Percentiles rank a stretch among this genome's conserved stretches.
phyloP scores from a whole-genome alignment of 2,329 filamentous ascomycete genomes.

The Leptographium flavum region DNA sequence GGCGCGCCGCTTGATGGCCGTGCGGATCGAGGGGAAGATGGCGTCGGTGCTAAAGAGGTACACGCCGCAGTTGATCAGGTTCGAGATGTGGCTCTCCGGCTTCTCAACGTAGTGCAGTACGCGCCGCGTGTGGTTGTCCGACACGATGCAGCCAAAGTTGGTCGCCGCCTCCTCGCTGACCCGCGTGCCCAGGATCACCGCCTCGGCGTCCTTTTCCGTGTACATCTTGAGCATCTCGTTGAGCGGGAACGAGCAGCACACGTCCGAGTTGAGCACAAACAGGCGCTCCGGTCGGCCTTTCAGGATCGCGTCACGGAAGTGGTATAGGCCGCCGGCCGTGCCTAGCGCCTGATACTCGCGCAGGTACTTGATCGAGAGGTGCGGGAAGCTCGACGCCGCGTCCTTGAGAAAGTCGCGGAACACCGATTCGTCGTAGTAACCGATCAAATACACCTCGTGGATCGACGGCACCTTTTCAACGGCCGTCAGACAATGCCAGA shows the following conservation, averaged over 20 bases:
- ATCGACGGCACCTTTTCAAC: slow-evolving; percentile 80
- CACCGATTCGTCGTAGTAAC: slow-evolving; percentile 95
- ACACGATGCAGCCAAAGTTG: slow-evolving; percentile 97
- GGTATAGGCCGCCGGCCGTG: slow-evolving; percentile 92
- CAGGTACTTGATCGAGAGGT: slow-evolving; percentile 84
- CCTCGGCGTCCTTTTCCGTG: slow-evolving; percentile 89
- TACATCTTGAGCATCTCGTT: slow-evolving; percentile 92
- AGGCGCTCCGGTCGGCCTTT: slow-evolving; percentile 90
- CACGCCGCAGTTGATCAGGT: slow-evolving; percentile 97
- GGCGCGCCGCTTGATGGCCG: slow-evolving; percentile 86
- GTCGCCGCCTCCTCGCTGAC: slow-evolving; percentile 81
- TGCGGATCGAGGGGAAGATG: slow-evolving; percentile 92
- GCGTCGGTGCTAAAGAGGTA: slow-evolving; percentile 93
- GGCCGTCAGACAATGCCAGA: slow-evolving; percentile 92
- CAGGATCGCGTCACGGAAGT: slow-evolving; percentile 97
- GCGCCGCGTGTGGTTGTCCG: slow-evolving; percentile 81
- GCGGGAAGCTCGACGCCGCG: slow-evolving; percentile 67
- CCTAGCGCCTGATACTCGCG: slow-evolving; percentile 94
- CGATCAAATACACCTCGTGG: slow-evolving; percentile 93
- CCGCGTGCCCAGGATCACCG: slow-evolving; percentile 85
- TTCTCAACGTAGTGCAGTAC: slow-evolving; percentile 99
- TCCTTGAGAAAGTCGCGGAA: slow-evolving; percentile 98
- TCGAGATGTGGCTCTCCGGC: slow-evolving; percentile 92
- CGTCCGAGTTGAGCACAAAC: slow-evolving; percentile 95
- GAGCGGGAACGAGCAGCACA: slow-evolving; percentile 96